Percentiles rank a stretch among this genome's conserved stretches.
Conservation (phyloP, 805 yeast genomes). For the Diddensiella caesifluorescens region DNA sequence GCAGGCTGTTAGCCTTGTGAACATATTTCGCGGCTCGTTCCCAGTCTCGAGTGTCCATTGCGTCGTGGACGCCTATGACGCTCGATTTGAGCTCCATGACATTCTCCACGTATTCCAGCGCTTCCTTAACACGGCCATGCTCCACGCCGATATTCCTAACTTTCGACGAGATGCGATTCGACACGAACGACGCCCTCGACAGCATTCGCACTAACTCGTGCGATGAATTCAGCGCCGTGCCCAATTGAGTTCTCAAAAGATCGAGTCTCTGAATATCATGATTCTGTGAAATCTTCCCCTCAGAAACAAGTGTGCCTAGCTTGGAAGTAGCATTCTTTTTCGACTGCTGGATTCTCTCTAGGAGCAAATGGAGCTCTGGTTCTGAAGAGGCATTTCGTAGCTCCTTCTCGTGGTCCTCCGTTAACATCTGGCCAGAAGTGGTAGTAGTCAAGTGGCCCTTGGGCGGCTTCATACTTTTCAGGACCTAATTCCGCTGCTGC, state of each 20-base stretch:
- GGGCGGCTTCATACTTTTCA: not conserved
- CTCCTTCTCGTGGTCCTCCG: slow-evolving; percentile 3
- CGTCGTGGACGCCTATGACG: slow-evolving; percentile 58
- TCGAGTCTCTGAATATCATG: slow-evolving; percentile 27
- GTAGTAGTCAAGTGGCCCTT: not conserved
- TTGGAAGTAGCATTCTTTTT: slow-evolving; percentile 1
- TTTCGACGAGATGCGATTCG: slow-evolving; percentile 60
- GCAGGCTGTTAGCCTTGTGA: slow-evolving; percentile 46
- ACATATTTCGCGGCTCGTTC: slow-evolving; percentile 72
- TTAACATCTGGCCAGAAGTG: not conserved
- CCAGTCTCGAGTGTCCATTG: slow-evolving; percentile 68
- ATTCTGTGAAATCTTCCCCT: slow-evolving; percentile 15
- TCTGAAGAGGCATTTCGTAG: slow-evolving; percentile 7
- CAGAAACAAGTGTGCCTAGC: slow-evolving; percentile 13
- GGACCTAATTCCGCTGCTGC: not conserved
- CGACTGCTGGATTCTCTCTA: slow-evolving; percentile 13
- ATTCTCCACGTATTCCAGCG: slow-evolving; percentile 59
- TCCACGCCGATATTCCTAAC: slow-evolving; percentile 69
- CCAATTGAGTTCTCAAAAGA: slow-evolving; percentile 27
- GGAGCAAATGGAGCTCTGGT: slow-evolving; percentile 15
- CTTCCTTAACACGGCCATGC: slow-evolving; percentile 53
- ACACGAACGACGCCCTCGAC: slow-evolving; percentile 57
- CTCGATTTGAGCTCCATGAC: slow-evolving; percentile 62
- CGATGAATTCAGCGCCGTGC: slow-evolving; percentile 39
- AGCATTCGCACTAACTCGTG: slow-evolving; percentile 50